These are phyloP conservation scores for Scheffersomyces parashehatae DNA, from an alignment of 1,139 yeast species.

Conservation along the genomic window DNA sequence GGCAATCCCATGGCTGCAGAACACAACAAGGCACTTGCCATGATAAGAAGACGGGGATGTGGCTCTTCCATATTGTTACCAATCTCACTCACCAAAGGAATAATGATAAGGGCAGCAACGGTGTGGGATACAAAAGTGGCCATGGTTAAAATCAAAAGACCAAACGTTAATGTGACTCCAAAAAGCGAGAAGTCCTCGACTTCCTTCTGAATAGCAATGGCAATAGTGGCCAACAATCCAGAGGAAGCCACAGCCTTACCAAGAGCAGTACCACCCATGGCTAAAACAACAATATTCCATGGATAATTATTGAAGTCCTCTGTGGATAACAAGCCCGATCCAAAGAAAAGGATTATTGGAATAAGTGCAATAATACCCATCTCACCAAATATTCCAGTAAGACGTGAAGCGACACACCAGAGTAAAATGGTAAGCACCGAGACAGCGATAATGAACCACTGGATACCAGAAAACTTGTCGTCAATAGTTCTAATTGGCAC, in stretches of 20 bases:
- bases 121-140: slow-evolving; percentile 80
- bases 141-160: slow-evolving; percentile 61
- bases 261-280: slow-evolving; percentile 78
- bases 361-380: slow-evolving; percentile 70
- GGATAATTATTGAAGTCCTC: slow-evolving; percentile 73
- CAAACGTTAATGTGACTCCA: slow-evolving; percentile 66
- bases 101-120: slow-evolving; percentile 71
- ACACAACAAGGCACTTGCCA: slow-evolving; percentile 66
- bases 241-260: slow-evolving; percentile 76
- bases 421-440: slow-evolving; percentile 57
- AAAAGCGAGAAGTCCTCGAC: slow-evolving; percentile 58
- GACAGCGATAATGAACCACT: slow-evolving; percentile 62
- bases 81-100: slow-evolving; percentile 69
- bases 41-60: slow-evolving; percentile 62
- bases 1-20: slow-evolving; percentile 81
- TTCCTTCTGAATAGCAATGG: slow-evolving; percentile 53
- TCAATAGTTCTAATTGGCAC: slow-evolving; percentile 59
- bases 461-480: slow-evolving; percentile 59
- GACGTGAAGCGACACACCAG: slow-evolving; percentile 69
- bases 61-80: slow-evolving; percentile 58
- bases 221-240: slow-evolving; percentile 66
- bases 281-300: slow-evolving; percentile 73
- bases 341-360: slow-evolving; percentile 67
- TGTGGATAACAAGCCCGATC: slow-evolving; percentile 65
- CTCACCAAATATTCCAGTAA: slow-evolving; percentile 61